These are phyloP conservation scores for Sugiyamaella pinicola DNA, from an alignment of 1,139 yeast genomes.

Conservation along the genomic window DNA sequence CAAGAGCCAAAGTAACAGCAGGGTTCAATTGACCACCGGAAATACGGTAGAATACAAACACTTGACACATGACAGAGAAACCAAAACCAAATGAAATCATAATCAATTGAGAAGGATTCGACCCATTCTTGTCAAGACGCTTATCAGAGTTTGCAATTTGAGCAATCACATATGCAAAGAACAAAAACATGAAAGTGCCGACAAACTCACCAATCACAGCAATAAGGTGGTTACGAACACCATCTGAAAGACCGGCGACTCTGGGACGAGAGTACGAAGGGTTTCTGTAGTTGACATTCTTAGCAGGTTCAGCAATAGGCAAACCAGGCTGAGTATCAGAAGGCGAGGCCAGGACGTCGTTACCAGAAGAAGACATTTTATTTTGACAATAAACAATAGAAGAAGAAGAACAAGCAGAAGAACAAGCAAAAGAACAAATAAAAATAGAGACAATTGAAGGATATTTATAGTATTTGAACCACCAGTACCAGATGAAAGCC, in stretches of 20 bases:
- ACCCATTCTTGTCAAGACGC: conserved; percentile 39
- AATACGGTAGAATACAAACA: conserved; percentile 72
- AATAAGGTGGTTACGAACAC: conserved; percentile 53
- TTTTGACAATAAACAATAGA: conserved; percentile 1
- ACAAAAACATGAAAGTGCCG: conserved; percentile 83
- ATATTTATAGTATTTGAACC: conserved; percentile 11
- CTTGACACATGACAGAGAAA: conserved; percentile 76
- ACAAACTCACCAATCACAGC: conserved; percentile 70
- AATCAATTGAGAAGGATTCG: conserved; percentile 68
- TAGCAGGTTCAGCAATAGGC: conserved; percentile 22
- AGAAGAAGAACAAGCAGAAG: conserved; percentile 4
- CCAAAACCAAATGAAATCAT: conserved; percentile 91
- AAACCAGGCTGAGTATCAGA: conserved; percentile 21
- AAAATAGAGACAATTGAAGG: not conserved
- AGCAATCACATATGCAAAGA: conserved; percentile 83
- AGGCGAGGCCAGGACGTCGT: conserved; percentile 23
- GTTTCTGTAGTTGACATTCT: conserved; percentile 16
- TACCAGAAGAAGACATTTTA: conserved; percentile 15
- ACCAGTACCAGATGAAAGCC: not conserved
- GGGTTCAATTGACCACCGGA: conserved; percentile 94
- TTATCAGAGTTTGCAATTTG: conserved; percentile 67
- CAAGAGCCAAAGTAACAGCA: conserved; percentile 75
- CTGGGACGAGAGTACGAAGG: conserved; percentile 15
- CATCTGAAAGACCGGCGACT: conserved; percentile 45
- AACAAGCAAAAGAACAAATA: conserved; percentile 6